Conservation (phyloP, 306 rosid species). For the Dicorynia guianensis region DNA sequence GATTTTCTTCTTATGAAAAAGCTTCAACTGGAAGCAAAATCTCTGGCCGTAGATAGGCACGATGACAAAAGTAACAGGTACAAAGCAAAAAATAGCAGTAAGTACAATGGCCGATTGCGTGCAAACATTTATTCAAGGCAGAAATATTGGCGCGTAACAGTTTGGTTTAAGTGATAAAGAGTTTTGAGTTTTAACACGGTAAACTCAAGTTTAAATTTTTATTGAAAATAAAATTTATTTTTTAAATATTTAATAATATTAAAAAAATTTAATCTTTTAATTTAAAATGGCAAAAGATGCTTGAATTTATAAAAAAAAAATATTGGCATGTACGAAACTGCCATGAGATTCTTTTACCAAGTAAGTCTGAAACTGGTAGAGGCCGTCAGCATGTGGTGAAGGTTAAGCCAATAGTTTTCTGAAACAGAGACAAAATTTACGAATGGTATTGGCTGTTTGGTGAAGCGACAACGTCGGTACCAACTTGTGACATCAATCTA, state of each 20-base stretch:
- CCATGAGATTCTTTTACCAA: no score
- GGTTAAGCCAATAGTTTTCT: neutral
- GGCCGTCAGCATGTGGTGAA: neutral
- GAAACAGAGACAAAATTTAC: neutral
- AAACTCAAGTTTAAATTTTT: no score
- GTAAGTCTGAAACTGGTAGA: neutral
- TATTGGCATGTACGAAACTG: no score
- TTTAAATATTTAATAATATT: no score
- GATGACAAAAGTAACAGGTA: slow-evolving; percentile 45
- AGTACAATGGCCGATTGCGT: slow-evolving; percentile 28
- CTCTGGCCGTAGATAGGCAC: neutral
- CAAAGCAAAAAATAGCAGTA: slow-evolving; percentile 21
- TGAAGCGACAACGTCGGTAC: slow-evolving; percentile 37
- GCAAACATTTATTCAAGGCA: slow-evolving; percentile 5
- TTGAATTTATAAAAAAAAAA: no score
- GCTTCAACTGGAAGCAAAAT: slow-evolving; percentile 5
- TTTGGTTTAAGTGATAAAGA: no score
- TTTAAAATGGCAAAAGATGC: no score
- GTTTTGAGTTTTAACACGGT: no score
- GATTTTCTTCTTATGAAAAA: neutral
- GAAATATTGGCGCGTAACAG: no score
- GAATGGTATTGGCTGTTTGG: slow-evolving; percentile 32
- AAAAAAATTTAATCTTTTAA: no score
- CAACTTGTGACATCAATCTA: slow-evolving; percentile 45
- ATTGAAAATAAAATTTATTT: no score